Evolutionary conservation across 805 yeast species (phyloP).

Genomic region (Yamadazyma phyllophila): DNA sequence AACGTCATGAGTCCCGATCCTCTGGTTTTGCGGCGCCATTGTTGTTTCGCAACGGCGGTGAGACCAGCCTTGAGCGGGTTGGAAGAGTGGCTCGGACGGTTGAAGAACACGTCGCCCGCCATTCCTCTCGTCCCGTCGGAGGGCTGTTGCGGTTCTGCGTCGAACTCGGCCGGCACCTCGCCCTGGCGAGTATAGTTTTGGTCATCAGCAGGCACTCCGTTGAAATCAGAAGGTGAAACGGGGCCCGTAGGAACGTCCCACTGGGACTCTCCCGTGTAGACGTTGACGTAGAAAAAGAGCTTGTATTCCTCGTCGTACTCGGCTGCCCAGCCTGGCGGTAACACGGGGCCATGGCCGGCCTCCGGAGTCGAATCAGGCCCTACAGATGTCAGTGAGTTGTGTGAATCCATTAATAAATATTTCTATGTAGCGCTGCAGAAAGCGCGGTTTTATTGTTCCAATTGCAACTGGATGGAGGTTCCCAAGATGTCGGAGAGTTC

Average conservation of each 20-base stretch:
- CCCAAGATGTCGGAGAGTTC: slow-evolving; percentile 33
- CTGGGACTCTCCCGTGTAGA: background rate
- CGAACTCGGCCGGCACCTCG: too few relatives aligned
- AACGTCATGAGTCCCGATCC: background rate
- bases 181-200: too few relatives aligned
- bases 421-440: background rate
- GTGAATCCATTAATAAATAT: background rate
- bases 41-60: background rate
- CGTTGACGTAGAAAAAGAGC: background rate
- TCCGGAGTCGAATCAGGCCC: too few relatives aligned
- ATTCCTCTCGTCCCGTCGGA: background rate
- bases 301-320: background rate
- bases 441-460: slow-evolving; percentile 13
- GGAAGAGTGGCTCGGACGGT: background rate
- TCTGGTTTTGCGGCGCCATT: background rate
- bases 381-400: background rate
- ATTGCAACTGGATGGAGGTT: slow-evolving; percentile 18
- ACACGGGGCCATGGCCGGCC: background rate
- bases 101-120: background rate
- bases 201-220: background rate
- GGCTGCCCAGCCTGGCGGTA: background rate
- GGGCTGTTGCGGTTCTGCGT: too few relatives aligned
- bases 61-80: background rate
- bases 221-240: background rate
- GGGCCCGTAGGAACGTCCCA: background rate